Conservation (phyloP, 208 protist species). For the Wallacemonas rigidus region DNA sequence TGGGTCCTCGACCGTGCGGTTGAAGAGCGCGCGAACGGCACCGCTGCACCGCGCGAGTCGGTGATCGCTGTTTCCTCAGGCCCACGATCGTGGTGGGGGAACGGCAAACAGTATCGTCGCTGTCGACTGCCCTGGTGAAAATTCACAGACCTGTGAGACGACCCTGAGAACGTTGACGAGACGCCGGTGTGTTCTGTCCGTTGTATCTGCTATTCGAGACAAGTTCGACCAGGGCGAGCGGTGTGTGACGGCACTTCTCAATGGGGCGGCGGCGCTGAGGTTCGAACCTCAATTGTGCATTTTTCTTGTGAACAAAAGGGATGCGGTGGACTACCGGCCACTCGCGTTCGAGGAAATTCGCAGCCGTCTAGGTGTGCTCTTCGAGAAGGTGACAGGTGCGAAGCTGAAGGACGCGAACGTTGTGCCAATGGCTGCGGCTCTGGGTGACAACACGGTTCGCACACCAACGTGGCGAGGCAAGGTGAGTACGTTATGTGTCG, state of each 20-base stretch:
- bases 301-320: constrained; percentile 11
- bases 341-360: background rate
- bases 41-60: background rate
- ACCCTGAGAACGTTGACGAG: background rate
- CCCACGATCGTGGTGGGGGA: background rate
- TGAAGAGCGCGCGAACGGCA: constrained; percentile 4
- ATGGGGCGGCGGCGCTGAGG: background rate
- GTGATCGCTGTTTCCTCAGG: background rate
- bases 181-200: background rate
- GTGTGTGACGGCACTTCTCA: background rate
- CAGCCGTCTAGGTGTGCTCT: background rate
- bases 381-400: background rate
- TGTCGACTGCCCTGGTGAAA: constrained; percentile 3
- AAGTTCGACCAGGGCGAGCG: background rate
- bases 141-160: background rate
- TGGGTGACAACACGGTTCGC: constrained; percentile 1
- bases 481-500: background rate
- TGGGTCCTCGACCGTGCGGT: constrained; percentile 11
- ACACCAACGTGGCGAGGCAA: background rate
- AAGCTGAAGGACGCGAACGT: background rate
- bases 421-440: constrained; percentile 5
- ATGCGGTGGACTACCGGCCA: background rate
- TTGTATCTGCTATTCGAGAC: background rate
- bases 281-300: background rate
- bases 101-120: background rate